These are phyloP conservation scores for Ordospora colligata DNA, from an alignment of 371 early-diverging fungal species.

Conservation along the genomic window DNA sequence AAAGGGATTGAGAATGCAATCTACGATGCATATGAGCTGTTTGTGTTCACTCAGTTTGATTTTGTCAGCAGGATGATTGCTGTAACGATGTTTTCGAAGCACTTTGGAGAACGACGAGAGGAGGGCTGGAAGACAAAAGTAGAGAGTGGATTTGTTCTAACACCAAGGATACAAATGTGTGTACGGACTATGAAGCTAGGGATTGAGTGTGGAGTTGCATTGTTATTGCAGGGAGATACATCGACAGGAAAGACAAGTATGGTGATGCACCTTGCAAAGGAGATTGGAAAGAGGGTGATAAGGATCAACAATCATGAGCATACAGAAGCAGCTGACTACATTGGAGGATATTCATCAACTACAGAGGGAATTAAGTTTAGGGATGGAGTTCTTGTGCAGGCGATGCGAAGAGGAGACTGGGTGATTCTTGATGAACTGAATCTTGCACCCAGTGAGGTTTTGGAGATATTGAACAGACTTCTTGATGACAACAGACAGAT, in stretches of 20 bases:
- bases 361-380: constrained; percentile 66
- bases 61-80: constrained; percentile 23
- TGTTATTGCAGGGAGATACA: constrained; percentile 98
- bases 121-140: constrained; percentile 60
- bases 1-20: constrained; percentile 71
- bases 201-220: constrained; percentile 77
- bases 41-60: constrained; percentile 70
- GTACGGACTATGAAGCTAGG: constrained; percentile 77
- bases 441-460: constrained; percentile 92
- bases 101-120: constrained; percentile 69
- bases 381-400: constrained; percentile 87
- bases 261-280: constrained; percentile 86
- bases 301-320: constrained; percentile 99
- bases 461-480: constrained; percentile 94
- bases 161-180: constrained; percentile 72
- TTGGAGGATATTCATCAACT: constrained; percentile 75
- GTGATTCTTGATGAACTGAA: constrained; percentile 98
- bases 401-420: constrained; percentile 91
- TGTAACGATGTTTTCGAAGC: background rate
- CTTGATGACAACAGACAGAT: constrained; percentile 97
- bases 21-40: constrained; percentile 83
- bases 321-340: constrained; percentile 93
- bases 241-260: constrained; percentile 97
- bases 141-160: constrained; percentile 68
- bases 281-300: constrained; percentile 79